Base-by-base conservation (phyloP, 495 filamentous ascomycete genomes). In the Opeltia flavorubescens region DNA sequence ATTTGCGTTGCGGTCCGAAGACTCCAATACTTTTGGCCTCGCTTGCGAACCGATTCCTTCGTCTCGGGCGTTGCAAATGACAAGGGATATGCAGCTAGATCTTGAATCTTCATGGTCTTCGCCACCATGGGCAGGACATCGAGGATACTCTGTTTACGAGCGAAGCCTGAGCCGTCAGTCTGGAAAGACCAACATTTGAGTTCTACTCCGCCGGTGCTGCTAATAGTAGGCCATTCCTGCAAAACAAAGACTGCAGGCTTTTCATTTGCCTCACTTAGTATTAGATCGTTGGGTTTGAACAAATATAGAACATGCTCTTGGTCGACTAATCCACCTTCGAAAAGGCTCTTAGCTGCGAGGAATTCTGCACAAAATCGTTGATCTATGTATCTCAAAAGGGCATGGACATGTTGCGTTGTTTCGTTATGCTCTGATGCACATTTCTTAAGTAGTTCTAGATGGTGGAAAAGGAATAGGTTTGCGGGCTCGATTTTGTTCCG, bases 1-100 rank as follows among this genome's bases (percentile, higher is more conserved):
- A 54, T 34, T 17, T 51, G 44, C 4, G 17, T 47, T 21, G n/a
- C 34, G 1, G 25, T 41, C 9, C 51, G 43, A 21, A 38, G 48
- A 23, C 41, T 26, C 51, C 51, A 54, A 38, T 51, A 46, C 15
- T 38, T 54, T 13, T 47, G 2, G 20, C 51, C 51, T 12, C 49
- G 42, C 5, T 18, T 34, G 15, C 8, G 40, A 4, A 54, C 8
- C 5, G 20, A 7, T 17, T 36, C 21, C 0, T 23, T 11, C 21
- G 42, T 17, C 13, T 48, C 43, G 12, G 49, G n/a, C 17, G 13
- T 34, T 21, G 24, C 44, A 51, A 43, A 52, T 11, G 11, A 26
- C 25, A 54, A 20, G 0, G 51, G 51, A 42, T 51, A 54, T 41
- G 34, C 44, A 4, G 17, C 20, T 18, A 52, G 28, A 23, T 48